Conservation (phyloP, 2,329 filamentous ascomycete species). For the Trichoderma sp. region DNA sequence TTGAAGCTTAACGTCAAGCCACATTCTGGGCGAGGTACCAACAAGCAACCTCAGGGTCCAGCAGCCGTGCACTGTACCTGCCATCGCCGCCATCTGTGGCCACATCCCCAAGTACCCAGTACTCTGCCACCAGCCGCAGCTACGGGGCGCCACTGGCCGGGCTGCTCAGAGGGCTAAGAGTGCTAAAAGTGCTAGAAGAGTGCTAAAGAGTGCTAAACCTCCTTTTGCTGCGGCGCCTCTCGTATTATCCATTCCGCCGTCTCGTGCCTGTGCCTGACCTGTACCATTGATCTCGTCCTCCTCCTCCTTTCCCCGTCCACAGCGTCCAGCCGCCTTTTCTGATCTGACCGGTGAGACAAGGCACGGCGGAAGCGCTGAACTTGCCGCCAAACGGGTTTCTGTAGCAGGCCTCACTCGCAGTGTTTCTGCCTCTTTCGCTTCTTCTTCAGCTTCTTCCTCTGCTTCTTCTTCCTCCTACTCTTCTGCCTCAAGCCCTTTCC, state of each 20-base stretch:
- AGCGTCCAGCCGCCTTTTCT: constrained; percentile 2
- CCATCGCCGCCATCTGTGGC: neutral
- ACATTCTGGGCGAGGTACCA: constrained; percentile 10
- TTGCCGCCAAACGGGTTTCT: constrained; percentile 5
- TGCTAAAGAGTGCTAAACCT: constrained; percentile 17
- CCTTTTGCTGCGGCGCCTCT: constrained; percentile 24
- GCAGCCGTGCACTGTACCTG: constrained; percentile 14
- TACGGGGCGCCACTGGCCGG: constrained; percentile 20
- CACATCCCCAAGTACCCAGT: constrained; percentile 1
- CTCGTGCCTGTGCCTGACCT: too few species aligned
- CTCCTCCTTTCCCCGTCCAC: constrained; percentile 25
- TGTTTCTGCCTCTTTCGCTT: neutral
- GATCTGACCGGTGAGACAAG: constrained; percentile 21
- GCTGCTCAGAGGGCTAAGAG: too few species aligned
- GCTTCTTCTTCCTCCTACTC: neutral
- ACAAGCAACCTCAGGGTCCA: neutral
- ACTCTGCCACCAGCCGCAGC: constrained; percentile 2
- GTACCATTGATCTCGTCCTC: constrained; percentile 9
- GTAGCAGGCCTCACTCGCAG: neutral
- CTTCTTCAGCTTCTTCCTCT: neutral
- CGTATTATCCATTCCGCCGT: constrained; percentile 27
- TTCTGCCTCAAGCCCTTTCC: constrained; percentile 2
- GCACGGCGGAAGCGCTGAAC: constrained; percentile 7
- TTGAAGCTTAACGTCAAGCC: constrained; percentile 21
- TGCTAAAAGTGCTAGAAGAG: too few species aligned